Evolutionary conservation across 23 red algal species (phyloP).

Genomic region (Gracilaria vermiculophylla): DNA sequence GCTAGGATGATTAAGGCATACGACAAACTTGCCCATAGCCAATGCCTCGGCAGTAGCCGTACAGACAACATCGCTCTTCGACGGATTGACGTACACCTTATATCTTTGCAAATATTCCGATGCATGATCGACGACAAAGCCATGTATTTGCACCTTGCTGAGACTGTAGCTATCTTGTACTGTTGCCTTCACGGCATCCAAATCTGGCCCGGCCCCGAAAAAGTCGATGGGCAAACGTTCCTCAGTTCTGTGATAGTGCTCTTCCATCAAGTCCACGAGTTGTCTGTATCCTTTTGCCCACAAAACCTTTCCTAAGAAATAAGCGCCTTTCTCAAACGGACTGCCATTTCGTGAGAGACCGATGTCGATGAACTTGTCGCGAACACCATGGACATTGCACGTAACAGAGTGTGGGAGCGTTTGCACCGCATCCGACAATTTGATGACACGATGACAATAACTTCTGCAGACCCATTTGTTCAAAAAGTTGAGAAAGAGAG

Average conservation of each 20-base stretch:
- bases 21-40: constrained; percentile 83
- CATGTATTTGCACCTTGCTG: constrained; percentile 53
- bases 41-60: constrained; percentile 82
- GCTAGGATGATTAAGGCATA: constrained; percentile 66
- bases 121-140: constrained; percentile 69
- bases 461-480: constrained; percentile 78
- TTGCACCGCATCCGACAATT: constrained; percentile 80
- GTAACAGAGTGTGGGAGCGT: constrained; percentile 62
- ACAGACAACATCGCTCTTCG: constrained; percentile 67
- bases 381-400: constrained; percentile 74
- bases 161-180: constrained; percentile 38
- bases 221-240: constrained; percentile 70
- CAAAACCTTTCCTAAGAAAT: constrained; percentile 80
- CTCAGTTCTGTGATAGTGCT: constrained; percentile 58
- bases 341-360: constrained; percentile 20
- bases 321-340: constrained; percentile 58
- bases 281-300: constrained; percentile 79
- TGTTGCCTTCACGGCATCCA: constrained; percentile 56
- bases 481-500: constrained; percentile 66
- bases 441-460: constrained; percentile 78
- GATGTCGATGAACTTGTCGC: constrained; percentile 63
- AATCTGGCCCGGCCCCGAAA: constrained; percentile 72
- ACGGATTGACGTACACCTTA: constrained; percentile 80
- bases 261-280: constrained; percentile 73
- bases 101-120: constrained; percentile 65